phyloP scores from a whole-genome alignment of 2,329 filamentous ascomycete genomes.

The Trichoderma simmonsii region DNA sequence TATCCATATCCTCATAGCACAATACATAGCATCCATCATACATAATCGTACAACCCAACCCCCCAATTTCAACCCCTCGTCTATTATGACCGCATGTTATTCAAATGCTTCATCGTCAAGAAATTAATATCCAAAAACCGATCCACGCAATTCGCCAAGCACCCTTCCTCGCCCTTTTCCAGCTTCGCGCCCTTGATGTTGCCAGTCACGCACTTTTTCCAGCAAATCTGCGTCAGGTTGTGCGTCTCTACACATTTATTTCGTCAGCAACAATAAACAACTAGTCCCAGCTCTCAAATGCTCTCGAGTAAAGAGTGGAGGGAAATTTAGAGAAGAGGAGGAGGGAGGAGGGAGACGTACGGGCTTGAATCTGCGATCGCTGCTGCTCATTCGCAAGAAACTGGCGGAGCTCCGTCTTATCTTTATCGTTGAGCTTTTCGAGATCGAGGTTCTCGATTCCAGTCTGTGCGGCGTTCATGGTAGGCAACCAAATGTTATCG shows the following conservation, averaged over 20 bases:
- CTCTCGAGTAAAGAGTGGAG: no score
- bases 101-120: constrained; percentile 79
- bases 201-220: constrained; percentile 85
- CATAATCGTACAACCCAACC: not conserved
- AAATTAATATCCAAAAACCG: constrained; percentile 88
- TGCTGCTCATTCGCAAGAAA: constrained; percentile 83
- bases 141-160: constrained; percentile 89
- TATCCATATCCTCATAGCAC: not conserved
- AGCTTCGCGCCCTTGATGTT: constrained; percentile 69
- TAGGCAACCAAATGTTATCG: not conserved
- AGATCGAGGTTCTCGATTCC: constrained; percentile 59
- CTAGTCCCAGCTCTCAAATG: no score
- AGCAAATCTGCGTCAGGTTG: constrained; percentile 71
- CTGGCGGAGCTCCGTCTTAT: constrained; percentile 84
- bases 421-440: constrained; percentile 71
- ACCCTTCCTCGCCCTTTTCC: constrained; percentile 74
- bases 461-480: constrained; percentile 37
- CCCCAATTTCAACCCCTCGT: not conserved
- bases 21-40: not conserved
- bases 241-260: constrained; percentile 45
- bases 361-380: constrained; percentile 64
- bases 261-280: no score
- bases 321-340: no score
- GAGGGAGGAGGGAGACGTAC: constrained; percentile 44
- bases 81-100: constrained; percentile 49